Base-by-base conservation (phyloP, 2,329 filamentous ascomycete species). In the Fusarium buharicum region DNA sequence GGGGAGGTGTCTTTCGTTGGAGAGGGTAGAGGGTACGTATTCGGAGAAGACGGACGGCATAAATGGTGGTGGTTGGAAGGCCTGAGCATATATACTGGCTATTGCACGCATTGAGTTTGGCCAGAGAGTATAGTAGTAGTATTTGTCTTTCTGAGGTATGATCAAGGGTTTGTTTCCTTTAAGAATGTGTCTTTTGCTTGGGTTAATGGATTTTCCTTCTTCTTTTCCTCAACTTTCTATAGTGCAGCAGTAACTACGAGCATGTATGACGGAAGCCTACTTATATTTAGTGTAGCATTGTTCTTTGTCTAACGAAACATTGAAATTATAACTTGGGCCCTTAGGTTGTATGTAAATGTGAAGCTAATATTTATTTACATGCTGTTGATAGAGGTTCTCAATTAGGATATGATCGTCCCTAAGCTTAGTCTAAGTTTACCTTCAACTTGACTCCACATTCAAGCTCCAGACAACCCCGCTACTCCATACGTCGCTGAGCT, bases 381-480 rank as follows among this genome's bases (percentile, higher is more conserved):
- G 11, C 9, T 30, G 10, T 14, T 33, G 3, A 33, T 14, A 33
- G 12, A 33, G 30, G 30, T 13, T 33, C 30, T n/a, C 14, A 37
- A 17, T 44, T 20, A 18, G 36, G 14, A 31, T 43, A 59, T 45
- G 38, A 44, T 16, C 30, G 44, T 38, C 22, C 14, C 22, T 34
- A 41, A 62, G 56, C 51, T 57, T 31, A 57, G 60, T 33, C 30
- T 33, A 33, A 33, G 13, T 33, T n/a, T 33, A 33, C 12, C 30
- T 33, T 7, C 6, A 51, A 41, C 53, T 62, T 50, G 60, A 63
- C 47, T 47, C 51, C 57, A 53, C 54, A 44, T 38, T 24, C 48
- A 53, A 69, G 64, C 67, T 70, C 48, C 44, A 52, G 44, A 45
- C 52, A 52, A 68, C 66, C 66, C 68, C 68, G 64, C 68, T 59